Base-by-base conservation (phyloP, 768 basidiomycete species). In the Megacollybia marginata region DNA sequence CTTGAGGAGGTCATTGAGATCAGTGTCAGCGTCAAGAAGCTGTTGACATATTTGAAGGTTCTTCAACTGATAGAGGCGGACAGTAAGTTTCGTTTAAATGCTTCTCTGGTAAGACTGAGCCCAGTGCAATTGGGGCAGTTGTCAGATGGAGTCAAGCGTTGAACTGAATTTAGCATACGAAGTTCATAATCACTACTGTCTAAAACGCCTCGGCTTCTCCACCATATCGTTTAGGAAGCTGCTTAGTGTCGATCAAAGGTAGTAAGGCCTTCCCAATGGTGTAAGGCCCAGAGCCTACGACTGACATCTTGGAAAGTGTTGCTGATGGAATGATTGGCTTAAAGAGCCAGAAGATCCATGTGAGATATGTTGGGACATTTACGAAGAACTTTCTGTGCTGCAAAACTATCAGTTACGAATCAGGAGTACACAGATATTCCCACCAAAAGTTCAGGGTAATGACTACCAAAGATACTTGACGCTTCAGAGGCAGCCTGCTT, bases 311-410 rank as follows among this genome's bases (percentile, higher is more conserved):
- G 8, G 83, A 82, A 33, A 88, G 61, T n/a, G 89, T 91, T 28
- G 76, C 76, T 7, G 85, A 63, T 1, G 88, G 77, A 12, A 92
- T 62, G 54, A 92, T 60, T 0, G 87, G 75, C 61, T 84, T 91
- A 73, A 91, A 90, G 13, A 73, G 55, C 88, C 88, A 91, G 68
- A 88, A 92, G 52, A 92, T 74, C 88, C 88, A 91, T 36, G 81
- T 76, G 56, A 90, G 71, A 50, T 87, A 58, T 2, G 78, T 76
- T 0, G 89, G 89, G 11, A 92, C 87, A 57, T 88, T 88, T 59
- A 92, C 72, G 59, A 92, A 91, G 68, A 83, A 87, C 62, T 91
- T 91, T 60, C 75, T 76, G 57, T 78, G 74, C 84, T 86, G 54
- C 18, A 46, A 19, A 52, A 5, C 32, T 12, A 7, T 7, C 11